Conservation (phyloP, 176 grass and related monocot genomes). For the Carex myosuroides region DNA sequence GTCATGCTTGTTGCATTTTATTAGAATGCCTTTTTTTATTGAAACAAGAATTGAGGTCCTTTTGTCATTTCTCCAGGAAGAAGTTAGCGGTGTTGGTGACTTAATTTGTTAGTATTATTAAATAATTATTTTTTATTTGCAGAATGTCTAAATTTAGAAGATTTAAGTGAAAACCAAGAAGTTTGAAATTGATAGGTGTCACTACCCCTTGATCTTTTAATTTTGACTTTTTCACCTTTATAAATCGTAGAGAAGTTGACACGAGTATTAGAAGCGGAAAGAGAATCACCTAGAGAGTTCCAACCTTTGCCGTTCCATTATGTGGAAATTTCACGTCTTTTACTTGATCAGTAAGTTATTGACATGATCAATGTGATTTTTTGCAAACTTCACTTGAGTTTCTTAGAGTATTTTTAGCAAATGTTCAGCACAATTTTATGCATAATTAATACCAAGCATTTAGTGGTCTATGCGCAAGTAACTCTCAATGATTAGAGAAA, state of each 20-base stretch:
- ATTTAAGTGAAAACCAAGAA: not conserved
- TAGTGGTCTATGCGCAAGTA: not conserved
- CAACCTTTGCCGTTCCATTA: slow-evolving; percentile 94
- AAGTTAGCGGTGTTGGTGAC: too few relatives aligned
- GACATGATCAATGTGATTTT: not conserved
- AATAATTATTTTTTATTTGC: too few relatives aligned
- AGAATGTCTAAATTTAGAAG: not conserved
- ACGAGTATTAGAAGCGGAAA: slow-evolving; percentile 76
- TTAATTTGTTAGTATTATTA: too few relatives aligned
- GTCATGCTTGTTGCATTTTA: not conserved
- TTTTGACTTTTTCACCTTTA: not conserved
- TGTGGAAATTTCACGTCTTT: slow-evolving; percentile 84
- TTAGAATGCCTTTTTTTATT: not conserved
- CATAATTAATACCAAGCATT: not conserved
- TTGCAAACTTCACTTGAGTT: not conserved
- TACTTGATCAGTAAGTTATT: slow-evolving; percentile 74
- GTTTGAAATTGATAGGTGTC: not conserved
- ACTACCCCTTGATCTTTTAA: not conserved
- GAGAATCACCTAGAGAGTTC: slow-evolving; percentile 89
- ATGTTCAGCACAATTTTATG: not conserved
- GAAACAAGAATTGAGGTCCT: not conserved
- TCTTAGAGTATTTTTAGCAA: not conserved
- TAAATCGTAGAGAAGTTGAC: slow-evolving; percentile 69
- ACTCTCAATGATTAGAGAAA: not conserved
- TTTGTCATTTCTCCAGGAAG: too few relatives aligned